phyloP scores from a whole-genome alignment of 31 red algal species.

The Odonthalia washingtoniensis region DNA sequence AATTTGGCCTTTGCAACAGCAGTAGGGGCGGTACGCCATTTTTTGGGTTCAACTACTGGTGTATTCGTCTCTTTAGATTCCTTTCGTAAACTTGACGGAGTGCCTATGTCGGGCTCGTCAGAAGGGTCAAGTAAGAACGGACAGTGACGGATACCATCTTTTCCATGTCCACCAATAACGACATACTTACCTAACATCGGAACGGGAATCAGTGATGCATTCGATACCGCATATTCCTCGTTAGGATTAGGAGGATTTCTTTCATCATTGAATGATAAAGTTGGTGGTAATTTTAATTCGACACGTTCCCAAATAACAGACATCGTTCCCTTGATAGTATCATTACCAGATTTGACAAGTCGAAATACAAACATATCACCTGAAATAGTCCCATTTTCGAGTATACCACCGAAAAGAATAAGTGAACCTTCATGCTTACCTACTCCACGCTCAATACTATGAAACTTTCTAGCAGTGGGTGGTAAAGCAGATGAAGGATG shows the following conservation, averaged over 20 bases:
- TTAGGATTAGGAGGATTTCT: neutral
- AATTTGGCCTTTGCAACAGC: too few relatives aligned
- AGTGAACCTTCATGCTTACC: slow-evolving; percentile 52
- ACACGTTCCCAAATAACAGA: slow-evolving; percentile 48
- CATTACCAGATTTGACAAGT: slow-evolving; percentile 22
- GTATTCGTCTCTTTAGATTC: neutral
- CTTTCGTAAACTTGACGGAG: neutral
- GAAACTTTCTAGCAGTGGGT: slow-evolving; percentile 36
- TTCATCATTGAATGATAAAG: neutral
- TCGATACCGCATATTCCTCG: slow-evolving; percentile 32
- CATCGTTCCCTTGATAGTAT: neutral
- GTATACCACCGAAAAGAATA: slow-evolving; percentile 50
- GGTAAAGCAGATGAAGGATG: slow-evolving; percentile 12
- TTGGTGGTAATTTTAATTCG: slow-evolving; percentile 1
- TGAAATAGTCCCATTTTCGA: slow-evolving; percentile 26
- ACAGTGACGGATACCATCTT: slow-evolving; percentile 43
- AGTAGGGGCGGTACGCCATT: too few relatives aligned
- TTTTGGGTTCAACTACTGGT: neutral
- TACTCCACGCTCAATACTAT: slow-evolving; percentile 57
- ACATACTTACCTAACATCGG: slow-evolving; percentile 53
- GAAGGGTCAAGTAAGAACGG: slow-evolving; percentile 53
- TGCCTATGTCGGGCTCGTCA: slow-evolving; percentile 37
- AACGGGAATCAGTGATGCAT: slow-evolving; percentile 52
- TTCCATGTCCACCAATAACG: slow-evolving; percentile 55
- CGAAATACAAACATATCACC: slow-evolving; percentile 50